These are phyloP conservation scores for Martensiomyces pterosporus DNA, from an alignment of 192 early-diverging fungal genomes.

Conservation along the genomic window DNA sequence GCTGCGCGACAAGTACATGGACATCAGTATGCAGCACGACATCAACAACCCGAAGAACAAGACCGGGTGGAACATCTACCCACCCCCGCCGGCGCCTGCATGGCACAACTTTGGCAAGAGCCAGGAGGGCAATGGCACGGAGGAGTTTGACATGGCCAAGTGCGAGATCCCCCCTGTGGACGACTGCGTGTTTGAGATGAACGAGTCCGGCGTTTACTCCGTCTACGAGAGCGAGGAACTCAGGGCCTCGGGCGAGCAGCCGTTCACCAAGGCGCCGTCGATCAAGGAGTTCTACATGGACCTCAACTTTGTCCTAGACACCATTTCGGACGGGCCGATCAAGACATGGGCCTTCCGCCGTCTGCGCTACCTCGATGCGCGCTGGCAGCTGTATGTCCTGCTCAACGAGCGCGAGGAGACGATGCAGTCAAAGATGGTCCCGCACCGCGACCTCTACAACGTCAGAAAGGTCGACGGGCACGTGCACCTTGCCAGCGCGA, in stretches of 20 bases:
- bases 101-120: conserved; percentile 54
- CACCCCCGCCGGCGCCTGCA: conserved; percentile 70
- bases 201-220: conserved; percentile 55
- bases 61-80: conserved; percentile 79
- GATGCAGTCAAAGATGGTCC: conserved; percentile 76
- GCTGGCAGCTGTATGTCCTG: conserved; percentile 82
- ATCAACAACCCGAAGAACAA: conserved; percentile 83
- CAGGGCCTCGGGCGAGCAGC: conserved; percentile 12
- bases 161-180: conserved; percentile 9
- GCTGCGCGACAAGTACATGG: conserved; percentile 84
- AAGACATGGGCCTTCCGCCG: conserved; percentile 83
- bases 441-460: conserved; percentile 89
- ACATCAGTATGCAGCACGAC: conserved; percentile 59
- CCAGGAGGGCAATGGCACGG: conserved; percentile 1
- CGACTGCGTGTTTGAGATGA: conserved; percentile 46
- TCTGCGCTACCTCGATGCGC: conserved; percentile 80
- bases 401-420: conserved; percentile 85
- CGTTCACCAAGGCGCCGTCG: conserved; percentile 51
- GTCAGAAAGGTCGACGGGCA: conserved; percentile 91
- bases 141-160: conserved; percentile 12
- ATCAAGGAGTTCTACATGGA: conserved; percentile 76
- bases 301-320: conserved; percentile 63
- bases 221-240: conserved; percentile 27
- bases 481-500: conserved; percentile 81
- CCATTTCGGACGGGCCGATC: conserved; percentile 74